These are phyloP conservation scores for Lyophyllum decastes DNA, from an alignment of 768 basidiomycete species.

Conservation along the genomic window DNA sequence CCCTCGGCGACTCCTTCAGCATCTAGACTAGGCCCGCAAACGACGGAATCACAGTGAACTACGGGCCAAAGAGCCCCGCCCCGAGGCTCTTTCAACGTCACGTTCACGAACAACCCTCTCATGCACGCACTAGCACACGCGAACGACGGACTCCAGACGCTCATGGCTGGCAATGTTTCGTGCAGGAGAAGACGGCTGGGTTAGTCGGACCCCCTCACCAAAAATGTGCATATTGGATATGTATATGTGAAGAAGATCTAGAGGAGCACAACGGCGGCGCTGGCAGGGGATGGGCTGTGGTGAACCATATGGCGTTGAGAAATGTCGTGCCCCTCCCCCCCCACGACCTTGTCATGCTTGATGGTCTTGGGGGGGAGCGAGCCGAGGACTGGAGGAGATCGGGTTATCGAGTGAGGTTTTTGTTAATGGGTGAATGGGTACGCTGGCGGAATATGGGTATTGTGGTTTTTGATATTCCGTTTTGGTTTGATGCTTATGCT, in stretches of 20 bases:
- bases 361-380: slow-evolving; percentile 1
- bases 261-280: slow-evolving; percentile 1
- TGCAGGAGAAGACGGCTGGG: not conserved
- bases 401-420: not conserved
- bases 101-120: slow-evolving; percentile 8
- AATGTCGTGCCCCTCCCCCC: no score
- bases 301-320: slow-evolving; percentile 1
- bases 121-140: slow-evolving; percentile 9
- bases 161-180: slow-evolving; percentile 8
- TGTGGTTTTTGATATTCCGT: no score
- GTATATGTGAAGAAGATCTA: not conserved
- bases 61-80: no score
- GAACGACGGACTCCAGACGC: slow-evolving; percentile 6
- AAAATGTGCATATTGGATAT: not conserved
- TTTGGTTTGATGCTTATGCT: no score
- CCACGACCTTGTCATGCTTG: no score
- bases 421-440: not conserved
- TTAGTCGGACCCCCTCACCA: slow-evolving; percentile 1
- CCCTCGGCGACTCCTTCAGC: slow-evolving; percentile 9
- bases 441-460: no score
- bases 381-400: not conserved
- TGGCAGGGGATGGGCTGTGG: not conserved
- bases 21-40: slow-evolving; percentile 3
- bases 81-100: slow-evolving; percentile 4
- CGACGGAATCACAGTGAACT: slow-evolving; percentile 1